Percentiles rank a stretch among this genome's conserved stretches.
Evolutionary conservation across 2,329 filamentous ascomycete species (phyloP).

Genomic region (Aspergillus spinulosporus): DNA sequence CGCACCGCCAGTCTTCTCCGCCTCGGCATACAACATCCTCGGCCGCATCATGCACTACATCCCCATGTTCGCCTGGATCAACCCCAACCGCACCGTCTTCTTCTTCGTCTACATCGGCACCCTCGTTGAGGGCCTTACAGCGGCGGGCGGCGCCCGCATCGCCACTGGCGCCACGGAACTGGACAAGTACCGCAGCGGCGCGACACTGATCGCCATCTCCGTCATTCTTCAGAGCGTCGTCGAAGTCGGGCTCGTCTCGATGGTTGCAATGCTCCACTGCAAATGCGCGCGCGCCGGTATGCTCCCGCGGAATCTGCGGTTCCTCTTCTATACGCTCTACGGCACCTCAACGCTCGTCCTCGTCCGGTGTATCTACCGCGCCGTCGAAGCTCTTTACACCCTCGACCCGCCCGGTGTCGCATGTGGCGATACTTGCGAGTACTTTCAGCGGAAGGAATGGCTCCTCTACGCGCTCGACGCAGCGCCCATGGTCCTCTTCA

Average conservation of each 20-base stretch:
- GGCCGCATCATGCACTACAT: constrained; percentile 16
- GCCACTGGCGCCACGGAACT: constrained; percentile 1
- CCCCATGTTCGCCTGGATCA: constrained; percentile 16
- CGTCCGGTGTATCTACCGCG: constrained; percentile 12
- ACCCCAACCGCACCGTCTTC: constrained; percentile 14
- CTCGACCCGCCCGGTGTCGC: background rate
- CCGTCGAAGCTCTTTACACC: constrained; percentile 7
- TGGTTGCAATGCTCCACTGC: constrained; percentile 9
- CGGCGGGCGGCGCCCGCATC: constrained; percentile 6
- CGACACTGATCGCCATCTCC: constrained; percentile 8
- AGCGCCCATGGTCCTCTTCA: constrained; percentile 9
- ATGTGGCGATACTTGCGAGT: constrained; percentile 9
- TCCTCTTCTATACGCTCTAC: constrained; percentile 12
- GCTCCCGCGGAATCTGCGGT: constrained; percentile 7
- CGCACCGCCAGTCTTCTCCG: constrained; percentile 11
- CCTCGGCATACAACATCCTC: constrained; percentile 14
- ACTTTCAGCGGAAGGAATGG: constrained; percentile 11
- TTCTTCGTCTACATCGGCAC: constrained; percentile 15
- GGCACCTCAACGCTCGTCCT: constrained; percentile 12
- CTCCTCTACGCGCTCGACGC: constrained; percentile 13
- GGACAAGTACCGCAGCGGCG: constrained; percentile 7
- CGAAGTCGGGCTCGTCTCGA: constrained; percentile 1
- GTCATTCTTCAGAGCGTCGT: constrained; percentile 11
- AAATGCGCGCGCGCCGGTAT: constrained; percentile 4
- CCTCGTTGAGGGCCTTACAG: constrained; percentile 12